Conservation (phyloP, 495 filamentous ascomycete genomes). For the Neurospora sp. region DNA sequence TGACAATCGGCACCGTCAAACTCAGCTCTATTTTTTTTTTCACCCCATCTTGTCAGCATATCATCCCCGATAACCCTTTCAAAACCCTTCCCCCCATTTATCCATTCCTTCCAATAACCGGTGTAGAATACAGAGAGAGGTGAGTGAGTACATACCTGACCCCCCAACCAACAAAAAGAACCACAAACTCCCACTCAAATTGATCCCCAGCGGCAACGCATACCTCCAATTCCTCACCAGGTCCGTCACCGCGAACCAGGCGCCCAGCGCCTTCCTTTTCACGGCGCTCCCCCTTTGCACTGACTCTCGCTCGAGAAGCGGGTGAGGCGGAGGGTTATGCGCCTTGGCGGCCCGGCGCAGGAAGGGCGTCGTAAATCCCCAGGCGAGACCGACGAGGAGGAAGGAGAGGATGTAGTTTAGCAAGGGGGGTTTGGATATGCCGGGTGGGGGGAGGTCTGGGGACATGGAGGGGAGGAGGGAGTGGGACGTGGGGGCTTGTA, state of each 20-base stretch:
- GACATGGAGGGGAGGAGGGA: not conserved
- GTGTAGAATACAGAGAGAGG: not conserved
- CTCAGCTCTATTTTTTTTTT: slow-evolving; percentile 56
- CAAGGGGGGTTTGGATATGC: slow-evolving; percentile 36
- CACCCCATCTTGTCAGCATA: not conserved
- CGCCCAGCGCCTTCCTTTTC: slow-evolving; percentile 42
- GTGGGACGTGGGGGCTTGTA: not conserved
- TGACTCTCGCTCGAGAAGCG: slow-evolving; percentile 29
- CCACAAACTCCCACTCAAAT: slow-evolving; percentile 92
- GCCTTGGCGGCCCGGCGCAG: slow-evolving; percentile 57
- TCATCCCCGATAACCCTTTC: no score
- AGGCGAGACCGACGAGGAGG: slow-evolving; percentile 82
- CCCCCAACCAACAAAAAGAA: slow-evolving; percentile 92
- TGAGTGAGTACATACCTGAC: not conserved
- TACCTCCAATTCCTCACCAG: slow-evolving; percentile 73
- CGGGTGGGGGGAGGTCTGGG: slow-evolving; percentile 5
- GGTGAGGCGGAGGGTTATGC: slow-evolving; percentile 45
- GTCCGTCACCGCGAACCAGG: slow-evolving; percentile 66
- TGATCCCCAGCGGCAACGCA: slow-evolving; percentile 74
- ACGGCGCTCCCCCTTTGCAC: slow-evolving; percentile 41
- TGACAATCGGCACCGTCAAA: slow-evolving; percentile 88
- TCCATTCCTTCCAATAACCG: not conserved
- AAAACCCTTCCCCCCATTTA: not conserved
- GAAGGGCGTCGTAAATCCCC: slow-evolving; percentile 67
- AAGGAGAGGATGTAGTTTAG: slow-evolving; percentile 81